Conservation (phyloP, 225 moss, liverwort and hornwort species). For the Marchantia polymorpha region DNA sequence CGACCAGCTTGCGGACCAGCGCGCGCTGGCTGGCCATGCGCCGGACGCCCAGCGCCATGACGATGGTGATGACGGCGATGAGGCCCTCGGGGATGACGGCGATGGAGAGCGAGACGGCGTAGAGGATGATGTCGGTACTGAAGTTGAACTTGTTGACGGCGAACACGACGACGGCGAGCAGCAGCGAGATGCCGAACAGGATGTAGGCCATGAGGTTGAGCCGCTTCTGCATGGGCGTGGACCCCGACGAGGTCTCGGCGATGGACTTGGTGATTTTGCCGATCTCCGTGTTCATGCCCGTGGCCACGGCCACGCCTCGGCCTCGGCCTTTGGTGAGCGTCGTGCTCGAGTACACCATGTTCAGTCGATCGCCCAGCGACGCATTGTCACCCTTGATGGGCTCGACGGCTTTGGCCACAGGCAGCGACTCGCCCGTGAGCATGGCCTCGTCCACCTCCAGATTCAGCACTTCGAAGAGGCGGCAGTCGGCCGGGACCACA, state of each 20-base stretch:
- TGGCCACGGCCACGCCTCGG: constrained; percentile 37
- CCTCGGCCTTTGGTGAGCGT: constrained; percentile 52
- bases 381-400: constrained; percentile 5
- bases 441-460: constrained; percentile 57
- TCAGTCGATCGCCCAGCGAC: constrained; percentile 13
- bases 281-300: constrained; percentile 54
- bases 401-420: background rate
- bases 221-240: constrained; percentile 42
- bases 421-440: constrained; percentile 16
- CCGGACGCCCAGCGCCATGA: constrained; percentile 39
- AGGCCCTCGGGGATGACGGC: constrained; percentile 21
- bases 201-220: constrained; percentile 14
- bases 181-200: background rate
- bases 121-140: constrained; percentile 8
- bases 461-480: constrained; percentile 50
- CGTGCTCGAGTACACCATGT: constrained; percentile 24
- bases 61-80: constrained; percentile 20
- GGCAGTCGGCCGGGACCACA: constrained; percentile 53
- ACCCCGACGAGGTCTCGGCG: constrained; percentile 32
- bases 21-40: constrained; percentile 47
- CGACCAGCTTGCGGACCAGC: constrained; percentile 45
- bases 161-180: constrained; percentile 12
- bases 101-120: constrained; percentile 18
- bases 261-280: constrained; percentile 50
- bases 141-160: constrained; percentile 11